Base-by-base conservation (phyloP, 2,329 filamentous ascomycete species). In the Thermothelomyces thermophilus region DNA sequence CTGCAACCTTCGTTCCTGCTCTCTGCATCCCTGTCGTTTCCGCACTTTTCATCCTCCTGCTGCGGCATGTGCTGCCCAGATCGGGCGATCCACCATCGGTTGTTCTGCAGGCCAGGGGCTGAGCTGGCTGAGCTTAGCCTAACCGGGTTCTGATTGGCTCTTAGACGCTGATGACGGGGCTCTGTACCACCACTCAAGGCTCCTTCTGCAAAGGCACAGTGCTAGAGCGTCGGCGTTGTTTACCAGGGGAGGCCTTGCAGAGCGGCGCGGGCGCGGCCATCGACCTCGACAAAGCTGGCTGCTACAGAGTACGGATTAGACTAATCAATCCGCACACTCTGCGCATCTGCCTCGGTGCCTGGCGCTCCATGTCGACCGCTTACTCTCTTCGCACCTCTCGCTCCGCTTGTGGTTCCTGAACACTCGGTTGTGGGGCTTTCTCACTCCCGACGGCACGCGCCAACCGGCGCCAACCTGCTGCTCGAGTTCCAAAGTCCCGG, bases 61-160 rank as follows among this genome's bases (percentile, higher is more conserved):
- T n/a, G 13, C 13, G 33, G 33, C 33, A 14, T 16, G 16, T 16
- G 16, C 33, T 53, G 53, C 47, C 52, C 48, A 44, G 52, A 56
- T 58, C 56, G 54, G 51, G 54, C 51, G 56, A 58, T 58, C 56
- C 51, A 45, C 50, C 52, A 48, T 46, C 53, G 53, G 45, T 51
- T 22, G n/a, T n/a, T 41, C 53, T 58, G 53, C 51, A 48, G 47
- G 44, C 44, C 16, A 31, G 56, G 54, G 57, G 55, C 57, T 56
- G 48, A 57, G 57, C 54, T 14, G 57, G 55, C 57, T 56, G 48
- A 57, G 57, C 54, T 14, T 36, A 34, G 35, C 20, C 26, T 6
- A 16, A 22, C 17, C 41, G 16, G 31, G 9, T 33, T 34, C 17
- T 52, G 48, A 58, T 58, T 59, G 57, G 57, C 13, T 33, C 41